These are phyloP conservation scores for Fusarium dlaminii DNA, from an alignment of 2,329 filamentous ascomycete species.

Conservation along the genomic window DNA sequence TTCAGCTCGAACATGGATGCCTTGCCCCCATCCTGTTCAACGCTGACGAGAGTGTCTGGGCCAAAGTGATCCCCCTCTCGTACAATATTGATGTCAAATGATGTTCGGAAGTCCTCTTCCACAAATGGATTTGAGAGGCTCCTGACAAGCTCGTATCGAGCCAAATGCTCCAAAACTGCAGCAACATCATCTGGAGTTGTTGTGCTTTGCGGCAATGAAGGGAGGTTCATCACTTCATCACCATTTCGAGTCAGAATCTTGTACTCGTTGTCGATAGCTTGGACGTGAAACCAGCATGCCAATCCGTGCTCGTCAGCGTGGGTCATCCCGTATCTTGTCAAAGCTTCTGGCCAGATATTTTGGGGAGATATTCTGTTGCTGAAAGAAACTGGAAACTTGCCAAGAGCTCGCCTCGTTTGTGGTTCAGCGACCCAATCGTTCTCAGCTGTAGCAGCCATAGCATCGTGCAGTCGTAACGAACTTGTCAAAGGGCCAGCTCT, in stretches of 20 bases:
- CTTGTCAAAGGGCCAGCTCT: neutral
- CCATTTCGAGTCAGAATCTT: neutral
- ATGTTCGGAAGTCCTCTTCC: neutral
- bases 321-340: neutral
- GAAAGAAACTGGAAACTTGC: neutral
- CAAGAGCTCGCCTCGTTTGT: neutral
- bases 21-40: neutral
- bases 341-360: neutral
- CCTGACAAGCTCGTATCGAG: neutral
- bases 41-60: neutral
- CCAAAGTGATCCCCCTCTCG: neutral
- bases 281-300: neutral
- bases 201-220: neutral
- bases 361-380: neutral
- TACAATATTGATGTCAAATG: neutral
- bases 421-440: neutral
- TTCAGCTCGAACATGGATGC: neutral
- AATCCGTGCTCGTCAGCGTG: neutral
- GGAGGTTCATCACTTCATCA: neutral
- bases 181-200: neutral
- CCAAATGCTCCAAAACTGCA: neutral
- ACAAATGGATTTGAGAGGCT: neutral
- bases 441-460: accelerated
- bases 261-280: neutral
- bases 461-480: neutral